These are phyloP conservation scores for Corchorus capsularis DNA, from an alignment of 345 rosid genomes.

Conservation along the genomic window DNA sequence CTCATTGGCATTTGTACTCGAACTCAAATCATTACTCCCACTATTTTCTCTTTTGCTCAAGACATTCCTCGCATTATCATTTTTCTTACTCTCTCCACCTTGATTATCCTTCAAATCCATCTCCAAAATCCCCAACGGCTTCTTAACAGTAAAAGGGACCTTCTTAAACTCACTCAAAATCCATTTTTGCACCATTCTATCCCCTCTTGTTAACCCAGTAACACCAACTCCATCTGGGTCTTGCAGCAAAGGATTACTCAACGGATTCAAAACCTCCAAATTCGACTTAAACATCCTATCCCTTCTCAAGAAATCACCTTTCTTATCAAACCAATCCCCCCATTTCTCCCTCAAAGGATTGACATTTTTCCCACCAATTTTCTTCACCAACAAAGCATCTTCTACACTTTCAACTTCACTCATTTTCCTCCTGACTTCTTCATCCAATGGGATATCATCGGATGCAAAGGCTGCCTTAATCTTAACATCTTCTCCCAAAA, in stretches of 20 bases:
- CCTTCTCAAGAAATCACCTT: conserved; percentile 80
- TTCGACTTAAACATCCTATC: conserved; percentile 85
- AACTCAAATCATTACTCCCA: conserved; percentile 2
- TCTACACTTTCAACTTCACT: conserved; percentile 63
- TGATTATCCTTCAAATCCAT: conserved; percentile 20
- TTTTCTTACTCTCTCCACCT: conserved; percentile 27
- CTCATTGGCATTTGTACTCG: conserved; percentile 7
- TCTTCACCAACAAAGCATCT: conserved; percentile 72
- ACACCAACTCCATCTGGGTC: conserved; percentile 87
- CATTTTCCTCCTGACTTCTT: conserved; percentile 67
- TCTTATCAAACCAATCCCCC: conserved; percentile 98
- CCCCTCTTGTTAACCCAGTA: conserved; percentile 74
- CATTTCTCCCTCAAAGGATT: conserved; percentile 85
- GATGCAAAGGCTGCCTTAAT: conserved; percentile 63
- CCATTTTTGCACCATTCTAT: conserved; percentile 70
- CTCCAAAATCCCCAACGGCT: conserved; percentile 51
- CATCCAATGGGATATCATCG: conserved; percentile 80
- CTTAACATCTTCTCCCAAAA: conserved; percentile 30
- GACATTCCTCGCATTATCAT: conserved; percentile 22
- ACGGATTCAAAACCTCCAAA: conserved; percentile 75
- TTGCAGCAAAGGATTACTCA: conserved; percentile 82
- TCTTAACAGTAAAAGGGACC: conserved; percentile 66
- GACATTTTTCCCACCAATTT: conserved; percentile 37
- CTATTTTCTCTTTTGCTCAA: conserved; percentile 12
- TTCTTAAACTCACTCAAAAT: conserved; percentile 63